Conservation (phyloP, 1,284 basidiomycete species). For the Schizophyllum commune region DNA sequence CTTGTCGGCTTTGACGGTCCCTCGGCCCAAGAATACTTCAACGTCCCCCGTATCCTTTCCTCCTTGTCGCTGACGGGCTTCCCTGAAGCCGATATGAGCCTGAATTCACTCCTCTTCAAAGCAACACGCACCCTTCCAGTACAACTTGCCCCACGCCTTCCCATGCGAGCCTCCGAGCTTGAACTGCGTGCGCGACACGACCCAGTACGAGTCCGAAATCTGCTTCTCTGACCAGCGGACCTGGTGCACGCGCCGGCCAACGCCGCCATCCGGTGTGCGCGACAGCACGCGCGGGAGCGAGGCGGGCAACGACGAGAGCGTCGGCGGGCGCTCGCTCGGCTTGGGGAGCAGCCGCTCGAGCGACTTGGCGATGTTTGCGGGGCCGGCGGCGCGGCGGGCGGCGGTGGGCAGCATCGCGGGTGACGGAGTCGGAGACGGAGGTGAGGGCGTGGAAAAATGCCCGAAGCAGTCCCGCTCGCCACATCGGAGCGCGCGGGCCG, state of each 20-base stretch:
- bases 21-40: conserved; percentile 55
- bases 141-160: conserved; percentile 68
- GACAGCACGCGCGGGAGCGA: conserved; percentile 68
- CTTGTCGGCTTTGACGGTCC: conserved; percentile 31
- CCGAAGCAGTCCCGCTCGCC: no score
- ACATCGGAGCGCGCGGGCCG: no score
- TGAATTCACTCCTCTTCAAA: not conserved
- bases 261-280: conserved; percentile 55
- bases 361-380: conserved; percentile 26
- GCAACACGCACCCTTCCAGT: conserved; percentile 66
- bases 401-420: conserved; percentile 4
- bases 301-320: conserved; percentile 45
- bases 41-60: conserved; percentile 45
- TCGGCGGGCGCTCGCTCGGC: conserved; percentile 37
- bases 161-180: conserved; percentile 68
- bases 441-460: conserved; percentile 14
- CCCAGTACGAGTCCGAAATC: conserved; percentile 62
- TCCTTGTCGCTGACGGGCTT: conserved; percentile 39
- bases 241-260: conserved; percentile 63
- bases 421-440: conserved; percentile 13
- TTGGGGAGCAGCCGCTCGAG: conserved; percentile 46
- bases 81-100: conserved; percentile 26
- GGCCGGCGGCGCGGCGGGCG: no score
- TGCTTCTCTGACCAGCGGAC: conserved; percentile 64
- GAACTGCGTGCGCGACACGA: conserved; percentile 58